Percentiles rank a stretch among this genome's conserved stretches.
Evolutionary conservation across 176 grass and related monocot genomes (phyloP).

Genomic region (Miscanthus lutarioriparius): DNA sequence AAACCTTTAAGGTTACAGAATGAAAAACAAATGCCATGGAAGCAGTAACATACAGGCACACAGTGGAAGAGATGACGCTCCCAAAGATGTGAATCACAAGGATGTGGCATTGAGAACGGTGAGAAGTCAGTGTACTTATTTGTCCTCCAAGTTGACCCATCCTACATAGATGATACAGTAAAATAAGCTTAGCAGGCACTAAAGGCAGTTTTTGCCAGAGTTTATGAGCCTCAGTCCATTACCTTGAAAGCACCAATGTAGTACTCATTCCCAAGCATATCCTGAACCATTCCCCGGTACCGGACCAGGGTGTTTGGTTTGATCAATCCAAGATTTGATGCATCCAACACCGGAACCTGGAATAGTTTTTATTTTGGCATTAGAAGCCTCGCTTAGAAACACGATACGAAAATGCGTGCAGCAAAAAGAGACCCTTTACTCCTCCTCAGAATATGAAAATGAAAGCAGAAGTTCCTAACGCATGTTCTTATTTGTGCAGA

Average conservation of each 20-base stretch:
- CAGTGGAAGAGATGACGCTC: constrained; percentile 89
- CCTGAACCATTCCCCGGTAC: constrained; percentile 89
- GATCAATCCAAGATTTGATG: constrained; percentile 60
- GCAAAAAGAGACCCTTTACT: not conserved
- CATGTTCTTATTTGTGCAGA: not conserved
- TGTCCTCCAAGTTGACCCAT: constrained; percentile 84
- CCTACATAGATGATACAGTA: constrained; percentile 38
- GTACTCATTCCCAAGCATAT: constrained; percentile 91
- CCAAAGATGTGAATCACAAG: constrained; percentile 79
- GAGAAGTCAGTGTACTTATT: constrained; percentile 84
- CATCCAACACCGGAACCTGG: constrained; percentile 81
- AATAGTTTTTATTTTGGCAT: not conserved
- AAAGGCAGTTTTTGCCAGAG: not conserved
- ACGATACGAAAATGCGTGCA: not conserved
- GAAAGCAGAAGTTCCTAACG: not conserved
- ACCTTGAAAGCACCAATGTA: constrained; percentile 92
- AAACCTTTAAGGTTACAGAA: not conserved
- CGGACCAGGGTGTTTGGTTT: constrained; percentile 87
- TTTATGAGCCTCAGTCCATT: not conserved
- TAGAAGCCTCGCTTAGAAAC: not conserved
- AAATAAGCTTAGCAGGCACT: not conserved
- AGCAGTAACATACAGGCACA: constrained; percentile 58
- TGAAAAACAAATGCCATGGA: not conserved
- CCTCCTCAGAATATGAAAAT: not conserved
- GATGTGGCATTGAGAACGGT: constrained; percentile 53